Evolutionary conservation across 2,329 filamentous ascomycete species (phyloP).

Genomic region (Xylariaceae sp.): DNA sequence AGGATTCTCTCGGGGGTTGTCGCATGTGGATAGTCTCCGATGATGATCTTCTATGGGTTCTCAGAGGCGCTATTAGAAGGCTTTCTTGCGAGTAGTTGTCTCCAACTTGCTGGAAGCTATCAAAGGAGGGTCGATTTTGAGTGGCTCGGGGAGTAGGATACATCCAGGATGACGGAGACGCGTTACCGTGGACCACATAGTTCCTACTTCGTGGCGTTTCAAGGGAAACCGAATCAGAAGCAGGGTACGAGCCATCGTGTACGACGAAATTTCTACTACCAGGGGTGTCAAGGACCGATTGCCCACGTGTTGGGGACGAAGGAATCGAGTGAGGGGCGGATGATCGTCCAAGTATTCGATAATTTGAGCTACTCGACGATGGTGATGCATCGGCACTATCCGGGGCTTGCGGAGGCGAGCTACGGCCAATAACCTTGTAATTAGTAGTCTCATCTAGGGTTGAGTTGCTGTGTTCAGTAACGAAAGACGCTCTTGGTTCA

Average conservation of each 20-base stretch:
- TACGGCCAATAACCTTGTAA: slow-evolving; percentile 49
- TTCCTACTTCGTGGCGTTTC: slow-evolving; percentile 39
- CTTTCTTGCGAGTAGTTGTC: slow-evolving; percentile 56
- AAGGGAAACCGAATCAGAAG: slow-evolving; percentile 26
- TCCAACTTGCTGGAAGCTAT: slow-evolving; percentile 33
- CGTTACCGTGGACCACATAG: slow-evolving; percentile 47
- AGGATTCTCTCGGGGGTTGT: slow-evolving; percentile 47
- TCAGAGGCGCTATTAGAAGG: slow-evolving; percentile 51
- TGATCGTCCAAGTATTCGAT: slow-evolving; percentile 44
- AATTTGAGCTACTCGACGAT: slow-evolving; percentile 45
- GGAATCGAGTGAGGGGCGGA: slow-evolving; percentile 41
- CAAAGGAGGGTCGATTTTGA: slow-evolving; percentile 31
- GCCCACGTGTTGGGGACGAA: slow-evolving; percentile 29
- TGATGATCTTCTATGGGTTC: slow-evolving; percentile 42
- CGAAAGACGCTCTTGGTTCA: slow-evolving; percentile 35
- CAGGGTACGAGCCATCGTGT: slow-evolving; percentile 13
- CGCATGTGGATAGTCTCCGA: slow-evolving; percentile 46
- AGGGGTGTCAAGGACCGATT: slow-evolving; percentile 30
- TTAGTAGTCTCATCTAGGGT: slow-evolving; percentile 45
- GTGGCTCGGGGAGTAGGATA: slow-evolving; percentile 27
- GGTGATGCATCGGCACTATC: slow-evolving; percentile 38
- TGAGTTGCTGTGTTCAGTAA: slow-evolving; percentile 37
- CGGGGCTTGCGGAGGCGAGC: slow-evolving; percentile 39
- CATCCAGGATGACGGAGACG: slow-evolving; percentile 37
- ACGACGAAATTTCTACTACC: slow-evolving; percentile 17